phyloP scores from a whole-genome alignment of 163 green algal genomes.

The Chlorella variabilis region DNA sequence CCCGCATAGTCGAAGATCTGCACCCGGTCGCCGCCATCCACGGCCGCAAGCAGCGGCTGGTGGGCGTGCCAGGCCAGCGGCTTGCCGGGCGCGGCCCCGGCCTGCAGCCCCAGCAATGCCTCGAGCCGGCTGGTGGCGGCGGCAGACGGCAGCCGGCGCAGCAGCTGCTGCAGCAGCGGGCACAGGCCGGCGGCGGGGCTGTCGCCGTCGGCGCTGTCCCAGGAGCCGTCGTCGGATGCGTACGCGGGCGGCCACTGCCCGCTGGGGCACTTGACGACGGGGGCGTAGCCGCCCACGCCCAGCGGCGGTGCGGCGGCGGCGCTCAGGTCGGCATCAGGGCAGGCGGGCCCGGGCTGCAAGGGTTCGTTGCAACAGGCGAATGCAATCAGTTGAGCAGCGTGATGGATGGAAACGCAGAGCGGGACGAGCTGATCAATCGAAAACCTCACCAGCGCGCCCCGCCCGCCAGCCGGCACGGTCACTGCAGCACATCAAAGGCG shows the following conservation, averaged over 20 bases:
- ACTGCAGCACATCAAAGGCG: neutral
- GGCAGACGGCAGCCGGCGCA: neutral
- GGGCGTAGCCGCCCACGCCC: neutral
- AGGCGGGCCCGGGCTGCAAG: slow-evolving; percentile 8
- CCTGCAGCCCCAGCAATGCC: neutral
- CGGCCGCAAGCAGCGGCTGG: slow-evolving; percentile 24
- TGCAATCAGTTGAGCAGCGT: neutral
- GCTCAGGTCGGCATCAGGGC: slow-evolving; percentile 10
- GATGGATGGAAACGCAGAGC: neutral
- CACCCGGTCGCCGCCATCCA: neutral
- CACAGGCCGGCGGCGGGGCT: neutral
- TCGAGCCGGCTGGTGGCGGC: neutral
- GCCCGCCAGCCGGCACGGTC: neutral
- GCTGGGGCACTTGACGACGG: slow-evolving; percentile 10
- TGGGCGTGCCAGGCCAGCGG: slow-evolving; percentile 20
- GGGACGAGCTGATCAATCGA: neutral
- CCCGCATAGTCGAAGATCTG: slow-evolving; percentile 36
- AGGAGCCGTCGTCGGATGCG: neutral
- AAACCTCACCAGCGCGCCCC: neutral
- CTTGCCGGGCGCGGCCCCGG: neutral
- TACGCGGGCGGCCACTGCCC: slow-evolving; percentile 14
- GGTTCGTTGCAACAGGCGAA: too few species aligned
- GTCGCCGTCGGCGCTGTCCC: neutral
- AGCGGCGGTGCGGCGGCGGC: neutral
- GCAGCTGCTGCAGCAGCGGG: slow-evolving; percentile 1